These are phyloP conservation scores for Entoloma clypeatum DNA, from an alignment of 1,284 basidiomycete species.

Conservation along the genomic window DNA sequence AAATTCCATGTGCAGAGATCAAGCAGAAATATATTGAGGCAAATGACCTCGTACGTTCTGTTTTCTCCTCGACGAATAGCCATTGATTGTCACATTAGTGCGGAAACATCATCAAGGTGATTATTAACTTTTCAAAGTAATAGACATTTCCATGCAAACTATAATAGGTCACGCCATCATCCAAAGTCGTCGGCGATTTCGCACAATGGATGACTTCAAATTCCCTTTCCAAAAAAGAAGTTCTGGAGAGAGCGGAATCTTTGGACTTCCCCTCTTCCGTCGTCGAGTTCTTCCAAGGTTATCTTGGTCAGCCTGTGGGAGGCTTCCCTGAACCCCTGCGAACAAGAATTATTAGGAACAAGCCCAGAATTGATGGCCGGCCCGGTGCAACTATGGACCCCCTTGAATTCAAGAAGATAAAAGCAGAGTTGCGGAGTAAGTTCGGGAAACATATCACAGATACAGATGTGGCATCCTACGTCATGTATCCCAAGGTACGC, in stretches of 20 bases:
- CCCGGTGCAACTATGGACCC: constrained; percentile 88
- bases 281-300: constrained; percentile 97
- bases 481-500: constrained; percentile 90
- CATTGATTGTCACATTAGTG: constrained; percentile 50
- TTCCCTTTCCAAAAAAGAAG: constrained; percentile 83
- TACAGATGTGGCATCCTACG: constrained; percentile 90
- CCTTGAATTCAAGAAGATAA: constrained; percentile 94
- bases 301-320: constrained; percentile 94
- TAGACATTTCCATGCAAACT: constrained; percentile 2
- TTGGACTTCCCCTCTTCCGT: constrained; percentile 98
- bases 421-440: constrained; percentile 87
- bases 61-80: constrained; percentile 7
- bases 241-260: constrained; percentile 80
- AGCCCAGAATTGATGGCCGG: constrained; percentile 89
- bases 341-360: constrained; percentile 89
- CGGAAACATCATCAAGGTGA: constrained; percentile 93
- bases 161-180: constrained; percentile 88
- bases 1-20: constrained; percentile 60
- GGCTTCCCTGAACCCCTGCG: constrained; percentile 98
- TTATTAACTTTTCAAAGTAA: neutral
- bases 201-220: constrained; percentile 99
- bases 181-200: constrained; percentile 99
- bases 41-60: constrained; percentile 73
- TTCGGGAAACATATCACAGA: constrained; percentile 95
- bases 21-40: constrained; percentile 99